Conservation (phyloP, 2,329 filamentous ascomycete genomes). For the Cladosporium austrohemisphaericum region DNA sequence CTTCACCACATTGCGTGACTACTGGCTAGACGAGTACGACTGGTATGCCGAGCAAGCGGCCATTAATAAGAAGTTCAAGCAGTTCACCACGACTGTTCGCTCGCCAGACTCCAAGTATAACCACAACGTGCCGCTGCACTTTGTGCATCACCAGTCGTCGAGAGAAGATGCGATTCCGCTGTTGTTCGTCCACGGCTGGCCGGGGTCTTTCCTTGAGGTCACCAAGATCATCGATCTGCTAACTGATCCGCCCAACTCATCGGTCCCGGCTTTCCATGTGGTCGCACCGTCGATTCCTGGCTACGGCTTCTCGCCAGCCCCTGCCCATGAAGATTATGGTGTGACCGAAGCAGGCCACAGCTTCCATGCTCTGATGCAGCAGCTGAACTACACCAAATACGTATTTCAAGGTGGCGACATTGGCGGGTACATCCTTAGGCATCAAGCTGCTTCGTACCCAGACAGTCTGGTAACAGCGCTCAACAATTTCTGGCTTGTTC, state of each 20-base stretch:
- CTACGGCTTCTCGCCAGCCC: conserved; percentile 41
- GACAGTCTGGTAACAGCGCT: background rate
- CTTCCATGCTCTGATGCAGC: conserved; percentile 60
- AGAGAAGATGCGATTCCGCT: conserved; percentile 57
- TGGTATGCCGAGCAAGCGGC: conserved; percentile 59
- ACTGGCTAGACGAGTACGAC: conserved; percentile 62
- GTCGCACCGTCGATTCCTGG: conserved; percentile 64
- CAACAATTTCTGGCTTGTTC: conserved; percentile 5
- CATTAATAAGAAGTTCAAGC: conserved; percentile 58
- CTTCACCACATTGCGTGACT: conserved; percentile 17
- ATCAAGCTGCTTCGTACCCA: background rate
- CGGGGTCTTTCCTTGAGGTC: conserved; percentile 60
- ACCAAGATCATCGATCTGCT: conserved; percentile 54
- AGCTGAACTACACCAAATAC: conserved; percentile 62
- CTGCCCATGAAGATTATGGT: conserved; percentile 54
- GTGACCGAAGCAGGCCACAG: conserved; percentile 59
- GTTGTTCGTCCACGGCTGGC: conserved; percentile 62
- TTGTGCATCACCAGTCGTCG: conserved; percentile 58
- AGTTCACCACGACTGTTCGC: conserved; percentile 54
- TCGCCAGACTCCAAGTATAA: background rate
- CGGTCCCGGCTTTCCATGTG: conserved; percentile 57
- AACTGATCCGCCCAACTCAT: conserved; percentile 44
- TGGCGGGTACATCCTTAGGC: conserved; percentile 11
- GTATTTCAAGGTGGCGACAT: conserved; percentile 57
- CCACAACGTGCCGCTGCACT: conserved; percentile 49